Percentiles rank a stretch among this genome's conserved stretches.
Conservation (phyloP, 1,139 yeast species). For the Magnusiomyces magnusii region DNA sequence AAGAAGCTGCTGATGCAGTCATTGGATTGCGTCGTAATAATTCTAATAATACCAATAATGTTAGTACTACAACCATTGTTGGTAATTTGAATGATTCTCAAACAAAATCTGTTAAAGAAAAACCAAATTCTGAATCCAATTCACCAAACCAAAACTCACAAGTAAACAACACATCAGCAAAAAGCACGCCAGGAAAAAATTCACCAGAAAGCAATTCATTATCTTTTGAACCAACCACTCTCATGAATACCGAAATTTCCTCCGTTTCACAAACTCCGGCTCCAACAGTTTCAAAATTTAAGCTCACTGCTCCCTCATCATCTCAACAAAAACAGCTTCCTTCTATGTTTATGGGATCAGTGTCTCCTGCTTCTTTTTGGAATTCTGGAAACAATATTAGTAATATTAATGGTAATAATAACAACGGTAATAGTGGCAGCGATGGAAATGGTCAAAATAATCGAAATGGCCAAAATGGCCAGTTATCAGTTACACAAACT, state of each 20-base stretch:
- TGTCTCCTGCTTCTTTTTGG: constrained; percentile 40
- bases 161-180: background rate
- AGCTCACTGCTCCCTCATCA: constrained; percentile 37
- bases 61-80: background rate
- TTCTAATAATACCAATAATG: background rate
- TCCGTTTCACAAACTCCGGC: constrained; percentile 22
- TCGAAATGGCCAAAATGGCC: no score
- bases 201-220: background rate
- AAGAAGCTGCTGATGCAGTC: background rate
- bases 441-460: no score
- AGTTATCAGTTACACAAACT: constrained; percentile 30
- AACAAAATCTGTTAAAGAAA: background rate
- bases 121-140: background rate
- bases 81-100: no score
- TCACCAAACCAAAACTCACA: no score
- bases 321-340: constrained; percentile 36
- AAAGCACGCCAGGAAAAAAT: background rate
- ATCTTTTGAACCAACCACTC: background rate
- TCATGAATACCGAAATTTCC: constrained; percentile 3
- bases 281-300: constrained; percentile 25
- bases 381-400: constrained; percentile 14
- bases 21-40: background rate
- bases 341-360: constrained; percentile 36
- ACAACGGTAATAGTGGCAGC: no score
- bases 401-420: no score